Evolutionary conservation across 768 basidiomycete genomes (phyloP).

Genomic region (Mycena galopus): DNA sequence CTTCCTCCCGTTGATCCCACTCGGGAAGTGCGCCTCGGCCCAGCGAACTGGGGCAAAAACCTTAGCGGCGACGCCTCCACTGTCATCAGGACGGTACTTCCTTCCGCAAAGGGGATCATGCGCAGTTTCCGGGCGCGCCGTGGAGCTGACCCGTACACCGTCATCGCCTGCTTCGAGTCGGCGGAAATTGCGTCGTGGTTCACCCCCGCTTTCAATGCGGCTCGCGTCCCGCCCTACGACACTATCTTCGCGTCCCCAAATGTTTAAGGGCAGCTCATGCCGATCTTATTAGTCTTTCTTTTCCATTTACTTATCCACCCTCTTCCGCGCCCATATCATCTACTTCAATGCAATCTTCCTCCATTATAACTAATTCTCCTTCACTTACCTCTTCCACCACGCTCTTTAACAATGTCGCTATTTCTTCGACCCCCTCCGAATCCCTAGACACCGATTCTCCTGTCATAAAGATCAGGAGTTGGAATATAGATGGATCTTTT

Average conservation of each 20-base stretch:
- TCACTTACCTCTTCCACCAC: not conserved
- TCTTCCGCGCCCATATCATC: not conserved
- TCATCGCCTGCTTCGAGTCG: not conserved
- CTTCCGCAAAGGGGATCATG: not conserved
- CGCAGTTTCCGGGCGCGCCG: not conserved
- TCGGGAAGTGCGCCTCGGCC: too few relatives aligned
- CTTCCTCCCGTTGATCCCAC: too few relatives aligned
- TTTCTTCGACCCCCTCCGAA: not conserved
- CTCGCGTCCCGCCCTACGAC: not conserved
- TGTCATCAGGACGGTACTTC: not conserved
- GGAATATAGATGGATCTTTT: not conserved
- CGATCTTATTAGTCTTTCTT: not conserved
- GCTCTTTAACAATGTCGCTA: not conserved
- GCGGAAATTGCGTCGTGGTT: not conserved
- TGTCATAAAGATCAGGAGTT: not conserved
- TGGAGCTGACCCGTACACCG: not conserved
- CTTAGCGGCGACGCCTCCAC: not conserved
- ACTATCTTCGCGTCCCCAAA: not conserved
- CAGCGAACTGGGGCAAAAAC: too few relatives aligned
- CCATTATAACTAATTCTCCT: not conserved
- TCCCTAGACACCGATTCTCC: not conserved
- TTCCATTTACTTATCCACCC: not conserved
- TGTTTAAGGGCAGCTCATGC: not conserved
- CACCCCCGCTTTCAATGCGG: not conserved
- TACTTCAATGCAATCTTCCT: not conserved